Conservation (phyloP, 2,329 filamentous ascomycete genomes). For the Fusarium penzigii region DNA sequence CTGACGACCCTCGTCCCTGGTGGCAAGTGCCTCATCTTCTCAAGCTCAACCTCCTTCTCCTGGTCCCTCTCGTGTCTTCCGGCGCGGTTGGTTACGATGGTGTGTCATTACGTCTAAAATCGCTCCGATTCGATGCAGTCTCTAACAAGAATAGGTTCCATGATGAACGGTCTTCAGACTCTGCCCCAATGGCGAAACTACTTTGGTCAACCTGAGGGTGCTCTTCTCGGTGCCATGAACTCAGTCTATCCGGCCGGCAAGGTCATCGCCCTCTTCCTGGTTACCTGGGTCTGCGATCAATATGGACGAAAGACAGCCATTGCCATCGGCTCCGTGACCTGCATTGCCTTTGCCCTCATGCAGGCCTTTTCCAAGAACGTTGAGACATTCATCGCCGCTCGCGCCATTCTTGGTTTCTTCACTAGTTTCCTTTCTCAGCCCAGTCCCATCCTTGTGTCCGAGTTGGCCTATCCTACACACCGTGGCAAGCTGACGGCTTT, state of each 20-base stretch:
- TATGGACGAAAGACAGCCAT: conserved; percentile 43
- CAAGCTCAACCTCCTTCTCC: conserved; percentile 44
- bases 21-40: conserved; percentile 44
- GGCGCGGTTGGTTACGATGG: conserved; percentile 47
- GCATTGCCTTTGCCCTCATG: conserved; percentile 34
- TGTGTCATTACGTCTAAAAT: conserved; percentile 8
- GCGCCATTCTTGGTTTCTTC: conserved; percentile 36
- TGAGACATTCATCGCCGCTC: conserved; percentile 31
- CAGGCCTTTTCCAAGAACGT: conserved; percentile 32
- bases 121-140: rapidly evolving
- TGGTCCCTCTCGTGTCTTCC: conserved; percentile 45
- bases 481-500: conserved; percentile 34
- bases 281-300: conserved; percentile 39
- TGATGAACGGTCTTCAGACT: conserved; percentile 49
- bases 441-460: conserved; percentile 35
- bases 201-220: conserved; percentile 39
- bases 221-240: conserved; percentile 40
- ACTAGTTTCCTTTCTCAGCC: conserved; percentile 33
- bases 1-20: conserved; percentile 43
- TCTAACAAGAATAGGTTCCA: conserved; percentile 29
- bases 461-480: conserved; percentile 38
- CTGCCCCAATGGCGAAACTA: conserved; percentile 42
- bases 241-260: conserved; percentile 41
- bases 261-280: conserved; percentile 38
- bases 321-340: conserved; percentile 33